These are phyloP conservation scores for Sporothrix sp. DNA, from an alignment of 2,329 filamentous ascomycete genomes.

Conservation along the genomic window DNA sequence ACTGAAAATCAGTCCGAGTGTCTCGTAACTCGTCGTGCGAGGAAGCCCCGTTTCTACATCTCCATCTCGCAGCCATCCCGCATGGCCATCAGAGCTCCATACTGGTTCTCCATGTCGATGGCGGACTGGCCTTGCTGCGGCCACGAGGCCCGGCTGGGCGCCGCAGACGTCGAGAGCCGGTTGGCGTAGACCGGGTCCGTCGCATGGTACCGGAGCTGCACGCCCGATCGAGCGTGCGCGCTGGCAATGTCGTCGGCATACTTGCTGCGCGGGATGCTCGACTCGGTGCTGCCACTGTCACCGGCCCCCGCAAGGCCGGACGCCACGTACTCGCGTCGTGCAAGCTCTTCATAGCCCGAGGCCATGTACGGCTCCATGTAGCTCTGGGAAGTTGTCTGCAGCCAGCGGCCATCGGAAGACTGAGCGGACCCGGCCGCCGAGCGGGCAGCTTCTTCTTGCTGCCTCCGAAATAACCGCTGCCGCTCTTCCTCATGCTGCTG, in stretches of 20 bases:
- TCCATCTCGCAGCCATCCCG: slow-evolving; percentile 16
- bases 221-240: neutral
- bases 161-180: slow-evolving; percentile 16
- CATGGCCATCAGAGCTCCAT: slow-evolving; percentile 42
- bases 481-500: slow-evolving; percentile 30
- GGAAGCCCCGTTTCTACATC: slow-evolving; percentile 5
- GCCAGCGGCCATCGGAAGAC: slow-evolving; percentile 44
- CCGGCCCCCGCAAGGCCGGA: slow-evolving; percentile 6
- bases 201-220: slow-evolving; percentile 34
- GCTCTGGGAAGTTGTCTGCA: slow-evolving; percentile 25
- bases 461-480: neutral
- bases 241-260: neutral
- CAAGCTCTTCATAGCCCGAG: slow-evolving; percentile 65
- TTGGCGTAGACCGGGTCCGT: slow-evolving; percentile 60
- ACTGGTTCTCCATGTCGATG: slow-evolving; percentile 65
- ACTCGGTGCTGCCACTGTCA: neutral
- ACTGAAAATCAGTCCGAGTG: neutral
- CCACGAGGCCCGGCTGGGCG: slow-evolving; percentile 28
- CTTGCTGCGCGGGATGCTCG: slow-evolving; percentile 4
- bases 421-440: slow-evolving; percentile 27
- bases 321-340: slow-evolving; percentile 51
- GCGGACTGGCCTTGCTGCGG: slow-evolving; percentile 38
- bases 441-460: neutral
- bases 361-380: slow-evolving; percentile 75
- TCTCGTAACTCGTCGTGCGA: too few species aligned